Base-by-base conservation (phyloP, 768 basidiomycete species). In the Mycena vulgaris region DNA sequence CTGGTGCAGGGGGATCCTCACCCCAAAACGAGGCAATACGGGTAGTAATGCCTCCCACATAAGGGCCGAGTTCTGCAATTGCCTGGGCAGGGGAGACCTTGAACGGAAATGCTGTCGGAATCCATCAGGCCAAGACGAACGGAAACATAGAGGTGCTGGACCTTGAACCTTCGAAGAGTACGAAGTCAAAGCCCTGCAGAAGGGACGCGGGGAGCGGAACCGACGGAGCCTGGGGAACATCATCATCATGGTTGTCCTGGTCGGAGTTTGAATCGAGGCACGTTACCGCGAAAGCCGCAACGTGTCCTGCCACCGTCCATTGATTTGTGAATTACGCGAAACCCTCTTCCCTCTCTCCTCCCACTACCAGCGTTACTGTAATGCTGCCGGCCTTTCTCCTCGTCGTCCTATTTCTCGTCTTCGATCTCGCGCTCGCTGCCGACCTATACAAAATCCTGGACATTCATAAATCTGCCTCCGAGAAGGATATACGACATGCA, bases 401-500 rank as follows among this genome's bases (percentile, higher is more conserved):
- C 64, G 61, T 83, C 11, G 71, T 87, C 62, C 70, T 87, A 10
- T 70, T 82, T 23, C 48, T 77, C 17, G 62, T 87, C 35, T 78
- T 80, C 39, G 75, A 81, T 52, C 71, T 87, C 28, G 82, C 77
- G 21, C 77, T 80, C 10, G 95, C 92, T 28, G 87, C 89, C 5
- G 94, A 96, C 82, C 86, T 92, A 53, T 98, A 97, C 81, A 94
- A 95, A 81, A 78, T 89, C 66, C 84, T 97, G 69, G 95, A 95
- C 75, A 86, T 97, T 51, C 89, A 90, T 75, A 90, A 83, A 73
- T 92, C 93, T 49, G 95, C 96, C 17, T 92, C 92, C 40, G 94
- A 96, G 49, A 90, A 90, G 77, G 96, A 97, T 76, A 95, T 98
- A 78, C 89, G 93, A 80, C 92, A 94, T 73, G 95, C 96, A 3